Conservation (phyloP, 176 grass and related monocot species). For the Oryza brachyantha region DNA sequence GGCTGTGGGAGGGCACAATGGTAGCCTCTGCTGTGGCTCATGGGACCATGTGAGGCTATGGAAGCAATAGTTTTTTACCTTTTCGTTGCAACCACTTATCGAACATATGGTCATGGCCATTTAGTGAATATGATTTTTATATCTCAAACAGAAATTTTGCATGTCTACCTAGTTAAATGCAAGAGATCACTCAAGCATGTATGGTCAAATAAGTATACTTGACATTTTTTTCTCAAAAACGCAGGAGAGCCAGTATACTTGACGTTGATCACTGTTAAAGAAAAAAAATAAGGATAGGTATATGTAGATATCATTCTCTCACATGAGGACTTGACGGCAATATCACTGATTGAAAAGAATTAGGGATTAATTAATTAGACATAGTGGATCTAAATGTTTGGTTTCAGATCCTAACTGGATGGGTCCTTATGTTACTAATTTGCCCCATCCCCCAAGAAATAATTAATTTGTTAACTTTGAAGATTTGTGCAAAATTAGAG, state of each 20-base stretch:
- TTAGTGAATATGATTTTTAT: not conserved
- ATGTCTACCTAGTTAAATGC: not conserved
- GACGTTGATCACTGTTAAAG: not conserved
- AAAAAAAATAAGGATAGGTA: not conserved
- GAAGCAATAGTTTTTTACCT: not conserved
- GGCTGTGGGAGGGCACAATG: not conserved
- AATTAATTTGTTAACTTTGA: not conserved
- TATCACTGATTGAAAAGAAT: too few species aligned
- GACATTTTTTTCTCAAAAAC: too few species aligned
- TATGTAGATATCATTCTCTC: not conserved
- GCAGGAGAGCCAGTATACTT: too few species aligned
- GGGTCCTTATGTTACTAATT: not conserved
- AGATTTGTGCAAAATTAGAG: not conserved
- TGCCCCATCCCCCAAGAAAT: not conserved
- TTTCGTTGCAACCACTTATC: not conserved
- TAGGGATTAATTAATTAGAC: too few species aligned
- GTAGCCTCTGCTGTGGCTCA: not conserved
- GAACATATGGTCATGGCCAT: not conserved
- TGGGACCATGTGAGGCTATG: too few species aligned
- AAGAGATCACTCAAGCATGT: not conserved
- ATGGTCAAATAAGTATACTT: not conserved
- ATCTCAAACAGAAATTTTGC: not conserved
- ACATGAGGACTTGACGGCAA: too few species aligned
- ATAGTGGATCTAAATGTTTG: too few species aligned
- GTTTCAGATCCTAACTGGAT: too few species aligned